Evolutionary conservation across 345 rosid species (phyloP), one percentile per base, ranked within the genome.

Genomic region (Citrus maxima): DNA sequence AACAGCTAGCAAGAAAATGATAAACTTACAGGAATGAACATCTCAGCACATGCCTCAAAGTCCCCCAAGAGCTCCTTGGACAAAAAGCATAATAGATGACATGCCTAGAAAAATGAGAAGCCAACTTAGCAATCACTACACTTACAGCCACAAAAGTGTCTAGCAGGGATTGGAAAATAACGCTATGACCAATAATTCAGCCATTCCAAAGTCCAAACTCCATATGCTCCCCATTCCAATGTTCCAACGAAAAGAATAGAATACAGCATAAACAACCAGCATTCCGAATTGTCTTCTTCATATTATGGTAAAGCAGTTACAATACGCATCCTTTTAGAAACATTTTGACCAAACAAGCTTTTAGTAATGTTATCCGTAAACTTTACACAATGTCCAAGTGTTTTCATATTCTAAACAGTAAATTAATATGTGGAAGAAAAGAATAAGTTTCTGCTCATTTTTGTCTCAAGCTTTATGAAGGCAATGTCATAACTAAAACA

Each of bases 61-160:
- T 96, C 99, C 74, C 99, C 97, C 86, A 96, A 86, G 59, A 93
- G 95, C 69, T 96, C 99, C 89, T 96, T 96, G 16, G 99, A 96
- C 82, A 96, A 88, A 83, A 96, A 92, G 86, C 90, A 94, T 72
- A 96, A 85, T 63, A 96, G 90, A 87, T 94, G 99, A 79, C 98
- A 96, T 55, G 89, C 98, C 99, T 96, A 69, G 77, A 30, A 78
- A 76, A 81, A 65, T 5, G 25, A 54, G 71, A 79, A 67, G 19
- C 24, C 56, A 49, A 78, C 32, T 82, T 70, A 82, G 80, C 77
- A 79, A 60, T 22, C 73, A 73, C 30, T 70, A 84, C 13, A 58
- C 55, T 12, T 27, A 40, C 46, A 78, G 75, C 66, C 74, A 82
- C 67, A 59, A 73, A 67, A 67, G 25, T 38, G 66, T 14, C 34